Evolutionary conservation across 176 grass and related monocot genomes (phyloP).

Genomic region (Oryza punctata): DNA sequence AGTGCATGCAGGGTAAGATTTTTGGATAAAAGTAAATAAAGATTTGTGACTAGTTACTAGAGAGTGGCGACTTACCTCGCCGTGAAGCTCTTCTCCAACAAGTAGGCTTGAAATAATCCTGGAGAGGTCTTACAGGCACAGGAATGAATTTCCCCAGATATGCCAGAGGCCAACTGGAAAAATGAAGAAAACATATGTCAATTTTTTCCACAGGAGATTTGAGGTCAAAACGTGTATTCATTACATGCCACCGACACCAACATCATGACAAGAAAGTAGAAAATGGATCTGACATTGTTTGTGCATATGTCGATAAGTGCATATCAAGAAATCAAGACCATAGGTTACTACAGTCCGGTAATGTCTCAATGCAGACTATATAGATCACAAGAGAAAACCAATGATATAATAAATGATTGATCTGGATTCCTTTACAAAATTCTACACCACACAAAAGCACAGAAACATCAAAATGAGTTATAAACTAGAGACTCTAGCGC

Average conservation of each 20-base stretch:
- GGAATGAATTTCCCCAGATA: conserved; percentile 79
- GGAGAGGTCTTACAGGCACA: conserved; percentile 68
- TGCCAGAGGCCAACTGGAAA: conserved; percentile 81
- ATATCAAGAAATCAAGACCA: neutral
- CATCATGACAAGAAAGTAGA: neutral
- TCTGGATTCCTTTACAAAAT: neutral
- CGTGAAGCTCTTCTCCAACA: conserved; percentile 40
- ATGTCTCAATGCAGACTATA: conserved; percentile 7
- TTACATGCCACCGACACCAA: neutral
- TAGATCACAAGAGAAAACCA: neutral
- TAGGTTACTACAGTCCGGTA: neutral
- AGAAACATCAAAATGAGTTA: neutral
- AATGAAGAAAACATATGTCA: conserved; percentile 1
- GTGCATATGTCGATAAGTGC: neutral
- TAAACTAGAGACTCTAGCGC: neutral
- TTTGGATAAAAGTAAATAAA: neutral
- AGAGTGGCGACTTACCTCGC: conserved; percentile 46
- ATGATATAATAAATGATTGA: neutral
- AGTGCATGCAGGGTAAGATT: neutral
- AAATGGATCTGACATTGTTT: neutral
- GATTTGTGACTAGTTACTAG: neutral
- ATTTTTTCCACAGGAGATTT: conserved; percentile 7
- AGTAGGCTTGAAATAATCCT: conserved; percentile 44
- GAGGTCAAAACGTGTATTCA: neutral
- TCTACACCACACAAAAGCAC: neutral